These are phyloP conservation scores for Rosa persica DNA, from an alignment of 306 rosid species.

Conservation along the genomic window DNA sequence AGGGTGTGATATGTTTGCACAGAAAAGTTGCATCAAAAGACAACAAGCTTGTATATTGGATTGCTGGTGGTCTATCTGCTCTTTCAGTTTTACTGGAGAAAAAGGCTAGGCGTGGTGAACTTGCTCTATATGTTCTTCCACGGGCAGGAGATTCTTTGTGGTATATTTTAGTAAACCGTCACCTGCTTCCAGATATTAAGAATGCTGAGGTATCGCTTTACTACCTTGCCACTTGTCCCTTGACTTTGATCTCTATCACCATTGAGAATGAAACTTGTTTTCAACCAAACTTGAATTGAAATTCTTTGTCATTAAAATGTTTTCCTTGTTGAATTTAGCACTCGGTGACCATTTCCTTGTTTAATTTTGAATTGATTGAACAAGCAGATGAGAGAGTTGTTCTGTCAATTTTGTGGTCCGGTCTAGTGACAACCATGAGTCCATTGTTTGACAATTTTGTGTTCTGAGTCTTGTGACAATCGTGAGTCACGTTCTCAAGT, in stretches of 20 bases:
- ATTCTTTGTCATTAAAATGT: too few species aligned
- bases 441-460: not conserved
- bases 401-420: not conserved
- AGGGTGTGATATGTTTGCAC: slow-evolving; percentile 86
- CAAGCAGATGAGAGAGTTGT: not conserved
- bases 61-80: slow-evolving; percentile 82
- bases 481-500: not conserved
- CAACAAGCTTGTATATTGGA: slow-evolving; percentile 92
- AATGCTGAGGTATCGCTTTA: slow-evolving; percentile 74
- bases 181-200: slow-evolving; percentile 76
- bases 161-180: slow-evolving; percentile 90
- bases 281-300: too few species aligned
- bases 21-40: slow-evolving; percentile 81
- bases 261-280: not conserved
- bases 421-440: not conserved
- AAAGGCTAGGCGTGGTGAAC: slow-evolving; percentile 89
- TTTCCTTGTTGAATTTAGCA: not conserved
- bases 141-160: slow-evolving; percentile 91
- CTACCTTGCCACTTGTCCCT: not conserved
- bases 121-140: slow-evolving; percentile 96
- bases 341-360: not conserved
- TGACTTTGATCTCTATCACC: not conserved
- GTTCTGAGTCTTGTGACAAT: not conserved
- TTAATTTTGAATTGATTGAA: not conserved
- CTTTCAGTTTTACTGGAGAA: slow-evolving; percentile 88